Conservation (phyloP, 768 basidiomycete genomes). For the Xerocomus spinulosus region DNA sequence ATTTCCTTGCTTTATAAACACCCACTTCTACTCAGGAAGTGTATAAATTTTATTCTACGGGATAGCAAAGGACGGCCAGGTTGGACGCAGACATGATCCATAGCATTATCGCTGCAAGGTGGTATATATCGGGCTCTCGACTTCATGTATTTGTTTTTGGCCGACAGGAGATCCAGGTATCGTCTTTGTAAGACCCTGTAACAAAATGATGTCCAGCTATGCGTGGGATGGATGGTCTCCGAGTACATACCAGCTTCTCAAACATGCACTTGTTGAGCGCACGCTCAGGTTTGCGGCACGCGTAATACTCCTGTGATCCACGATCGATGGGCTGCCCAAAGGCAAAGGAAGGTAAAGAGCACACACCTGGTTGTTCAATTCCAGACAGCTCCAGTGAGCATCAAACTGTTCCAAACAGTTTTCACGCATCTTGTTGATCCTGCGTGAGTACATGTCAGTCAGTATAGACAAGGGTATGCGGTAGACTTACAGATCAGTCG, state of each 20-base stretch:
- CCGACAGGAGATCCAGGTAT: slow-evolving; percentile 87
- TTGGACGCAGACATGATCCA: not conserved
- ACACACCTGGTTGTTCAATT: slow-evolving; percentile 88
- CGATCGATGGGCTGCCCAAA: not conserved
- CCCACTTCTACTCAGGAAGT: not conserved
- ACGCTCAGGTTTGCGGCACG: slow-evolving; percentile 86
- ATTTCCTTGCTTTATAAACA: no score
- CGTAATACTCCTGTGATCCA: slow-evolving; percentile 68
- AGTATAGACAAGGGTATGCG: not conserved
- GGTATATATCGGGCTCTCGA: slow-evolving; percentile 78
- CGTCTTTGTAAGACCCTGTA: slow-evolving; percentile 81
- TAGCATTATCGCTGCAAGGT: slow-evolving; percentile 69
- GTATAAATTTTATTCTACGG: slow-evolving; percentile 21
- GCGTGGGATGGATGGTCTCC: not conserved
- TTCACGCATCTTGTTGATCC: slow-evolving; percentile 90
- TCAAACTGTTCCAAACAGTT: slow-evolving; percentile 86
- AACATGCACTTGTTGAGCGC: slow-evolving; percentile 92
- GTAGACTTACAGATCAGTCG: slow-evolving; percentile 78
- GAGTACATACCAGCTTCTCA: slow-evolving; percentile 78
- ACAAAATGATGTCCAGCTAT: not conserved
- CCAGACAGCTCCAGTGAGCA: slow-evolving; percentile 91
- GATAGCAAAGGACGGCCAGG: not conserved
- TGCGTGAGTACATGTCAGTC: slow-evolving; percentile 28
- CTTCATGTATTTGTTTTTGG: slow-evolving; percentile 82
- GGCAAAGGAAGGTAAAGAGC: not conserved